Base-by-base conservation (phyloP, 176 grass and related monocot genomes). In the Paspalum notatum region DNA sequence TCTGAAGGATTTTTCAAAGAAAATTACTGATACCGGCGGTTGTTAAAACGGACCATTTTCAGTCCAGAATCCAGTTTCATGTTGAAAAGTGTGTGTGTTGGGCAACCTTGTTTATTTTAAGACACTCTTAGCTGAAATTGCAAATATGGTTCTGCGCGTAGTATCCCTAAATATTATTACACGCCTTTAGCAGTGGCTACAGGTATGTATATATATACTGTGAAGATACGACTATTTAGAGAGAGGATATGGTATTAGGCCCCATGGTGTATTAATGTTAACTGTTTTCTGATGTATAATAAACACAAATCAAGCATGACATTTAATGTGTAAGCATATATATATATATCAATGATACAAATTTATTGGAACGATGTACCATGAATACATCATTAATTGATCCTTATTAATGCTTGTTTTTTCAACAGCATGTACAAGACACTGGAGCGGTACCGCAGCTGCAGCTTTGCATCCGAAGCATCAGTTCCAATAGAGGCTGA, bases 391-490 rank as follows among this genome's bases (percentile, higher is more conserved):
- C 58, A 1, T 12, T 27, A 14, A 43, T 52, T 88, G 54, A 72
- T 37, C 22, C 49, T 45, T 1, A 14, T 45, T 1, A 14, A 15
- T 42, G 8, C 39, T 49, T 68, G 12, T 14, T 80, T 22, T 70
- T 15, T 45, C 26, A 63, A 56, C 86, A 97, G 94, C 85, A 88
- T 97, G 79, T 87, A 89, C 77, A 93, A 90, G 83, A 93, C 91
- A 72, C 70, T 97, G 37, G 91, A 97, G 70, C 88, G 84, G 59
- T 97, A 97, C 67, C 91, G 92, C 76, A 97, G 84, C 65, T 88
- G 94, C 60, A 91, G 54, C 75, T 88, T 86, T 67, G 77, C 83
- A 70, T 51, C 82, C 3, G 78, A 90, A 64, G 71, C 84, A 66
- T 70, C 77, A 49, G 70, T 64, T 61, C 72, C 91, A 66, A 62